Conservation (phyloP, 2,329 filamentous ascomycete species). For the Coniella vitis region DNA sequence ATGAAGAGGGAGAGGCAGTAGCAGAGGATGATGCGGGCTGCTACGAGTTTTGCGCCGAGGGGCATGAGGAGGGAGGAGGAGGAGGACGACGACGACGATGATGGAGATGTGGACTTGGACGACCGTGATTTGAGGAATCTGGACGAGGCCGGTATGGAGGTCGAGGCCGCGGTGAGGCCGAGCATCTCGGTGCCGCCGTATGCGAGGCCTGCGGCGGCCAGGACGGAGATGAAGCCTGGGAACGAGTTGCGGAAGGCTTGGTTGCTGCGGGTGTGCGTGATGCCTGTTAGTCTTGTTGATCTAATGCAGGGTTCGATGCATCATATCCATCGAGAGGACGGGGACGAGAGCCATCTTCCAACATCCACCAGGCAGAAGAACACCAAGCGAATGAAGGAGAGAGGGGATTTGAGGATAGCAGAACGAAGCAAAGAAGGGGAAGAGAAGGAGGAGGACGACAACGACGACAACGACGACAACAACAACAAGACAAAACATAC, state of each 20-base stretch:
- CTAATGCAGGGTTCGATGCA: too few species aligned
- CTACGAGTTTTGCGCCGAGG: constrained; percentile 33
- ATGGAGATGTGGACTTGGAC: too few species aligned
- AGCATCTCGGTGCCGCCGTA: constrained; percentile 40
- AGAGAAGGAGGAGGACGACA: too few species aligned
- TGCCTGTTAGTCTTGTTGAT: not conserved
- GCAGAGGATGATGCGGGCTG: constrained; percentile 31
- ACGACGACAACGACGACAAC: too few species aligned
- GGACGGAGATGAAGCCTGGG: constrained; percentile 35
- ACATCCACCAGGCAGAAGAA: too few species aligned
- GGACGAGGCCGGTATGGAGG: too few species aligned
- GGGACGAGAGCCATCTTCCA: too few species aligned
- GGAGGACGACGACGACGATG: too few species aligned
- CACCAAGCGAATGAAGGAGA: not conserved
- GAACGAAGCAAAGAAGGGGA: not conserved
- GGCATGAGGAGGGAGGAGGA: constrained; percentile 32
- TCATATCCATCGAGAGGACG: too few species aligned
- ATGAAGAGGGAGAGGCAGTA: constrained; percentile 32
- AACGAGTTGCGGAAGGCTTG: constrained; percentile 33
- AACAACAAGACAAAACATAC: not conserved
- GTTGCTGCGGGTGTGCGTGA: not conserved
- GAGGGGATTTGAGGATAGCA: too few species aligned
- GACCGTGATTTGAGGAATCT: too few species aligned
- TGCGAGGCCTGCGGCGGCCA: constrained; percentile 37
- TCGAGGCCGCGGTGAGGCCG: constrained; percentile 37